Conservation (phyloP, 805 yeast genomes). For the Metschnikowia rubicola region DNA sequence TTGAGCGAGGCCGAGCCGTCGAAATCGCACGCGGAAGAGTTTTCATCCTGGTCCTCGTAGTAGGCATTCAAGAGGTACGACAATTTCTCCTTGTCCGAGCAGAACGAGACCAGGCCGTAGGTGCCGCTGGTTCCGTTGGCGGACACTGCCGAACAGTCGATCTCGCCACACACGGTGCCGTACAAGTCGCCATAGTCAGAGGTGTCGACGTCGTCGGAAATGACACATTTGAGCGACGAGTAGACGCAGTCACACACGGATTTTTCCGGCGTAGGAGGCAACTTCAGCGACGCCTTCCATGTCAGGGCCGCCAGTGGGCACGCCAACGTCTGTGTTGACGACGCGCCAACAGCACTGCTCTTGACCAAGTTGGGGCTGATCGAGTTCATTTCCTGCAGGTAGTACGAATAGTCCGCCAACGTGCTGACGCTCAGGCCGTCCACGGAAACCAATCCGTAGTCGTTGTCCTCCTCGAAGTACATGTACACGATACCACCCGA, state of each 20-base stretch:
- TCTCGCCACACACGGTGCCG: slow-evolving; percentile 52
- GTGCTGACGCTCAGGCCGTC: slow-evolving; percentile 51
- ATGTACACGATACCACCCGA: slow-evolving; percentile 92
- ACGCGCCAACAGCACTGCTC: slow-evolving; percentile 18
- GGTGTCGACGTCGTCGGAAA: slow-evolving; percentile 47
- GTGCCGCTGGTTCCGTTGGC: slow-evolving; percentile 61
- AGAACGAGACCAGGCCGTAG: slow-evolving; percentile 74
- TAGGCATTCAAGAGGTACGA: slow-evolving; percentile 64
- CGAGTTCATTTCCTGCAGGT: slow-evolving; percentile 19
- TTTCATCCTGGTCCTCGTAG: slow-evolving; percentile 31
- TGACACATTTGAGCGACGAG: slow-evolving; percentile 56
- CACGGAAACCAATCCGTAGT: slow-evolving; percentile 74
- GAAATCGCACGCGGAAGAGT: slow-evolving; percentile 18
- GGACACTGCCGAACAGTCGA: slow-evolving; percentile 60
- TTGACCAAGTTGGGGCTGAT: slow-evolving; percentile 46
- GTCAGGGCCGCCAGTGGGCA: slow-evolving; percentile 56
- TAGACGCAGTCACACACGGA: slow-evolving; percentile 63
- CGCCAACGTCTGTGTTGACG: slow-evolving; percentile 37
- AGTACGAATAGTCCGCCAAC: slow-evolving; percentile 51
- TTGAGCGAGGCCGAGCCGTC: slow-evolving; percentile 52
- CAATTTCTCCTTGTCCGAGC: slow-evolving; percentile 61
- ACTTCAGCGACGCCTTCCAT: slow-evolving; percentile 65
- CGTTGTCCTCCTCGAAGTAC: slow-evolving; percentile 81
- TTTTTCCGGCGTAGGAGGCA: slow-evolving; percentile 78
- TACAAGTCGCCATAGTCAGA: slow-evolving; percentile 61